These are phyloP conservation scores for Paramecium pentaurelia DNA, from an alignment of 73 alveolate genomes.

Conservation along the genomic window DNA sequence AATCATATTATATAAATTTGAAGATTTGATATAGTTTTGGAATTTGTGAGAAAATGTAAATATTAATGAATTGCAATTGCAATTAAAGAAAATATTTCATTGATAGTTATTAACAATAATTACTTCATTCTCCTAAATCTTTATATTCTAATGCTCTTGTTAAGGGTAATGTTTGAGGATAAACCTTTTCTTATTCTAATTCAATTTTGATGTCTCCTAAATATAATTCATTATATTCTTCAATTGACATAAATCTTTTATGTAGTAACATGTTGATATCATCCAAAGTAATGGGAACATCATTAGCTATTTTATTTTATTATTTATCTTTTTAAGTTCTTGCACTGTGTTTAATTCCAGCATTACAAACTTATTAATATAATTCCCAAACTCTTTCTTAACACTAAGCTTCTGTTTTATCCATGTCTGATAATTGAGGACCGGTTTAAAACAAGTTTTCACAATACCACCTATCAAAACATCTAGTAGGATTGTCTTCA, in stretches of 20 bases:
- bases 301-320: not conserved
- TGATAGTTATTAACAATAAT: not conserved
- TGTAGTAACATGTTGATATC: slow-evolving; percentile 42
- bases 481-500: slow-evolving; percentile 41
- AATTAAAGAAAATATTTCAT: not conserved
- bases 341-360: slow-evolving; percentile 28
- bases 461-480: slow-evolving; percentile 48
- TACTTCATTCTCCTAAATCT: slow-evolving; percentile 29
- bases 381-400: slow-evolving; percentile 52
- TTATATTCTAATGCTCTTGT: slow-evolving; percentile 41
- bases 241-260: slow-evolving; percentile 44
- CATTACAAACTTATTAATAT: slow-evolving; percentile 22
- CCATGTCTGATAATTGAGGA: slow-evolving; percentile 39
- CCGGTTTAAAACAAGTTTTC: slow-evolving; percentile 43
- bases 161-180: not conserved
- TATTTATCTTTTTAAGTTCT: slow-evolving; percentile 31
- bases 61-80: too few relatives aligned
- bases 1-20: too few relatives aligned
- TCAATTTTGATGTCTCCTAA: slow-evolving; percentile 29
- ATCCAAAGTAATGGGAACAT: slow-evolving; percentile 25
- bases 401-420: slow-evolving; percentile 23
- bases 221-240: slow-evolving; percentile 12
- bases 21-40: too few relatives aligned
- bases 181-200: slow-evolving; percentile 23
- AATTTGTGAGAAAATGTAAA: too few relatives aligned